Evolutionary conservation across 1,139 yeast species (phyloP), one percentile per base, ranked within the genome.

Genomic region (Blastobotrys capitulatus): DNA sequence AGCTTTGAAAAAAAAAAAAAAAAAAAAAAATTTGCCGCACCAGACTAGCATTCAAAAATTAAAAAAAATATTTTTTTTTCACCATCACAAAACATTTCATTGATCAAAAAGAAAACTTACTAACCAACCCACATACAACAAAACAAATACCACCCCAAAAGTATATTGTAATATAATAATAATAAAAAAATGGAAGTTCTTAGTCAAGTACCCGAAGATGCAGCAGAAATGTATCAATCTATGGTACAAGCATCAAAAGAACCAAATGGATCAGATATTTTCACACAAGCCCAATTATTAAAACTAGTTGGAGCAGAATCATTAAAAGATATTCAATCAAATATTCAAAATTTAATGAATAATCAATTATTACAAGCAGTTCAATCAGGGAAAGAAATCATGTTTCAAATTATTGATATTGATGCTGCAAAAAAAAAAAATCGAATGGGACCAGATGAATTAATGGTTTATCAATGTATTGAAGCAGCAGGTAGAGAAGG

Each of bases 401-500:
- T 77, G 62, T 90, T 89, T 68, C 87, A 85, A 63, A 87, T 92
- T 0, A 83, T 67, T 0, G 51, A 65, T 1, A 51, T 55, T 20
- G 62, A 62, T 13, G 68, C 65, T 31, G 72, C 73, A 10, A 59
- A 57, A 22, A 58, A 60, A 61, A 79, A 86, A 55, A 74, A 82
- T 35, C 76, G 79, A 38, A 88, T 92, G 96, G 66, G 78, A 15
- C 80, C 82, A 19, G 99, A 94, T 61, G 98, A 94, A 67, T 85
- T 92, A 34, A 81, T 92, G 79, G 86, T 92, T 36, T 94, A 90
- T 65, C 82, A 92, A 0, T 83, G 88, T 63, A 92, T 92, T 57
- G 96, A 87, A 62, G 95, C 95, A 0, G 79, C 96, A 7, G 96
- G 94, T 2, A 77, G 97, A 65, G 97, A 90, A 67, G 97, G 97